These are phyloP conservation scores for Talaromyces sp. DNA, from an alignment of 2,329 filamentous ascomycete species.

Conservation along the genomic window DNA sequence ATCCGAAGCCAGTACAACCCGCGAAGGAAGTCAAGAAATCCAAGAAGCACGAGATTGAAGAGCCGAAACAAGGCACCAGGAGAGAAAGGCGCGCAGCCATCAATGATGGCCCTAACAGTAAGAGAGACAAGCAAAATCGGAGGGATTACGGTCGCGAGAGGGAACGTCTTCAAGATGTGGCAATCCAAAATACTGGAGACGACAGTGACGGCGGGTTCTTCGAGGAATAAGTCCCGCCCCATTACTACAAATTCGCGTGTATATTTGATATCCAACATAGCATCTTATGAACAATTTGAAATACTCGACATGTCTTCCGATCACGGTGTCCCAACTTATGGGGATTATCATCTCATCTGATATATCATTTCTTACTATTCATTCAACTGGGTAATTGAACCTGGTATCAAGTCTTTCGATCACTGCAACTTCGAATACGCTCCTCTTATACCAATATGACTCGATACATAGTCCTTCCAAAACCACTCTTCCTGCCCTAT, in stretches of 20 bases:
- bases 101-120: constrained; percentile 1
- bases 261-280: constrained; percentile 19
- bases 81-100: constrained; percentile 8
- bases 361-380: no score
- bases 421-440: no score
- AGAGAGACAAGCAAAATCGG: constrained; percentile 9
- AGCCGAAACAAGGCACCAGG: not conserved
- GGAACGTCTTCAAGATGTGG: constrained; percentile 12
- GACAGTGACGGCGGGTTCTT: constrained; percentile 25
- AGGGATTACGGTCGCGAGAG: constrained; percentile 13
- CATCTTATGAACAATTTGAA: constrained; percentile 11
- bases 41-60: constrained; percentile 5
- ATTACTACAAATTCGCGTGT: constrained; percentile 1
- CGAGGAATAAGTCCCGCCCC: constrained; percentile 10
- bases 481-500: no score
- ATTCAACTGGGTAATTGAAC: no score
- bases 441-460: no score
- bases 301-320: not conserved
- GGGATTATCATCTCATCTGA: no score
- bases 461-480: no score
- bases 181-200: constrained; percentile 7
- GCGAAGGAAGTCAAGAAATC: constrained; percentile 4
- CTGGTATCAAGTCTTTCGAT: no score
- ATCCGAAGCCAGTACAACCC: not conserved
- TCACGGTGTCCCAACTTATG: no score